Evolutionary conservation across 202 grass and related monocot genomes (phyloP).

Genomic region (Setaria viridis): DNA sequence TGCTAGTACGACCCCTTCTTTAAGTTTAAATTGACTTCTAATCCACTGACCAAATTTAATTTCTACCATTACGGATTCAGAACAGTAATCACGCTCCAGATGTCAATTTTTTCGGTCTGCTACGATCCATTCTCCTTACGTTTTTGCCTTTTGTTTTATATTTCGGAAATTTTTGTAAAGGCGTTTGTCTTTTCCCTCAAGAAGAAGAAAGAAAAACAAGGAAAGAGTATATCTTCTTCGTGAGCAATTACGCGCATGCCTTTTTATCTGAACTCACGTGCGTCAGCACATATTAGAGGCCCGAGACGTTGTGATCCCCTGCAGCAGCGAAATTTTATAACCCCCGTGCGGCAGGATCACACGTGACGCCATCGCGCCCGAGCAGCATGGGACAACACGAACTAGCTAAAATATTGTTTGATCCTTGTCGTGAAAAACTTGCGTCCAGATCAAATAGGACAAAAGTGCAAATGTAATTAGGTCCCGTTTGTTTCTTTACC

Average conservation of each 20-base stretch:
- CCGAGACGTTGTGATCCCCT: conserved; percentile 36
- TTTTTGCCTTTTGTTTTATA: neutral
- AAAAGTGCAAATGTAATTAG: neutral
- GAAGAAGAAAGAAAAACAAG: neutral
- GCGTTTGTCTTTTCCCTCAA: conserved; percentile 9
- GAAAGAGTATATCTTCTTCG: neutral
- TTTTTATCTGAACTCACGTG: conserved; percentile 43
- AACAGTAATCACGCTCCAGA: too few species aligned
- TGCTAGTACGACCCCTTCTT: neutral
- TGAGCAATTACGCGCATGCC: conserved; percentile 22
- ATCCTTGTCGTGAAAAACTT: neutral
- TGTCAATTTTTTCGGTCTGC: neutral
- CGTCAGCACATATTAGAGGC: conserved; percentile 49
- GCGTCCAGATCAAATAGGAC: conserved; percentile 2
- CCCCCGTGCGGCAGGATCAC: neutral
- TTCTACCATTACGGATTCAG: neutral
- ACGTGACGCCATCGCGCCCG: conserved; percentile 9
- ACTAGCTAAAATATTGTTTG: neutral
- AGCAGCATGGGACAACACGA: conserved; percentile 18
- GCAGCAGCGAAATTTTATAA: conserved; percentile 18
- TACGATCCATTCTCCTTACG: neutral
- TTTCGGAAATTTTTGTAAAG: neutral
- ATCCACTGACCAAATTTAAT: conserved; percentile 35
- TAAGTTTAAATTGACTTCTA: neutral
- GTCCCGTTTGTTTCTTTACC: too few species aligned